These are phyloP conservation scores for Plasmopara viticola DNA, from an alignment of 352 stramenopile species.

Conservation along the genomic window DNA sequence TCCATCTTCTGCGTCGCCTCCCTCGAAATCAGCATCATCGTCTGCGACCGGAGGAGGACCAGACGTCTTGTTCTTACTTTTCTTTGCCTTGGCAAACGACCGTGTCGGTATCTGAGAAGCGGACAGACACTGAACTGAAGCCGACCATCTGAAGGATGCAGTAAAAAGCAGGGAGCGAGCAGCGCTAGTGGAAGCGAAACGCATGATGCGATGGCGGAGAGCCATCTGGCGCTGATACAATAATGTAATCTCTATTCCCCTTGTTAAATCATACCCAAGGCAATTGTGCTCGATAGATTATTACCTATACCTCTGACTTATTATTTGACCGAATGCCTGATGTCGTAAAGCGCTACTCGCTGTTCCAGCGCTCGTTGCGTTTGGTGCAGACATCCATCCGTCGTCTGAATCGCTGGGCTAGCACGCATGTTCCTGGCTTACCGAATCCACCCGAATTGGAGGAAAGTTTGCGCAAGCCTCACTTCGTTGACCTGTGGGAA, in stretches of 20 bases:
- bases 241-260: too few relatives aligned
- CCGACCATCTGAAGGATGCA: slow-evolving; percentile 4
- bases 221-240: slow-evolving; percentile 19
- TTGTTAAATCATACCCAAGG: too few relatives aligned
- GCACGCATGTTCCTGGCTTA: slow-evolving; percentile 55
- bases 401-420: slow-evolving; percentile 38
- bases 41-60: slow-evolving; percentile 4
- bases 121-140: slow-evolving; percentile 3
- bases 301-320: too few relatives aligned
- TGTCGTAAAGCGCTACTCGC: slow-evolving; percentile 57
- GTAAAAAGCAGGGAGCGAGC: slow-evolving; percentile 8
- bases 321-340: neutral
- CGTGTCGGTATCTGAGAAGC: slow-evolving; percentile 24
- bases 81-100: slow-evolving; percentile 69
- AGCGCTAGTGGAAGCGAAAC: slow-evolving; percentile 15
- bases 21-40: slow-evolving; percentile 13
- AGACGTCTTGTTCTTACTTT: slow-evolving; percentile 31
- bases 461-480: slow-evolving; percentile 33
- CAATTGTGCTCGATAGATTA: too few relatives aligned
- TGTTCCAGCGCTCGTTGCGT: slow-evolving; percentile 70
- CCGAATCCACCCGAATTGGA: slow-evolving; percentile 64
- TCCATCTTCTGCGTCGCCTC: slow-evolving; percentile 21
- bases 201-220: slow-evolving; percentile 22
- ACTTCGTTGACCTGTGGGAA: slow-evolving; percentile 75
- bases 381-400: slow-evolving; percentile 61